phyloP scores from a whole-genome alignment of 1,139 yeast species.

The Pichia inconspicua region DNA sequence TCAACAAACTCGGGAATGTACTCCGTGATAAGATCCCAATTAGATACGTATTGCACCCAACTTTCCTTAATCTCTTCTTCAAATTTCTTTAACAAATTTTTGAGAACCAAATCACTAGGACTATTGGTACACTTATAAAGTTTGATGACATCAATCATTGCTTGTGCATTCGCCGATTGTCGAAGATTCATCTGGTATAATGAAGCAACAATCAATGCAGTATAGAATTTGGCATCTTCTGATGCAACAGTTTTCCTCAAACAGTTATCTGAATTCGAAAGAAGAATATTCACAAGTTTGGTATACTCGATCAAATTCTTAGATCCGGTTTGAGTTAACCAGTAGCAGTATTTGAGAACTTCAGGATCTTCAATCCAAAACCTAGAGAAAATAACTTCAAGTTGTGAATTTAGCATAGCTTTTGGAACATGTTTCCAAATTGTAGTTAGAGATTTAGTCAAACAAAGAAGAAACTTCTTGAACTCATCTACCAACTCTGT shows the following conservation, averaged over 20 bases:
- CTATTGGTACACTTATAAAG: conserved; percentile 54
- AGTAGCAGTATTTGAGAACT: conserved; percentile 38
- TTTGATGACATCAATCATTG: conserved; percentile 10
- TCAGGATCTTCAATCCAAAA: conserved; percentile 39
- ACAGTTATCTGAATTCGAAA: conserved; percentile 40
- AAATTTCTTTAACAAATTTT: conserved; percentile 44
- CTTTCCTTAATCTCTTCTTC: conserved; percentile 45
- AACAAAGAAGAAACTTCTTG: conserved; percentile 27
- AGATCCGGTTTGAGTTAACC: conserved; percentile 31
- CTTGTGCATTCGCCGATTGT: conserved; percentile 37
- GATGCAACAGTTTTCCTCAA: conserved; percentile 24
- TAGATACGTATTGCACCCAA: conserved; percentile 54
- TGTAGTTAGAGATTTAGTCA: conserved; percentile 27
- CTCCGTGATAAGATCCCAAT: conserved; percentile 59
- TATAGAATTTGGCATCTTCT: conserved; percentile 31
- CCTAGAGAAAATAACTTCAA: conserved; percentile 52
- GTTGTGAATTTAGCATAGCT: conserved; percentile 51
- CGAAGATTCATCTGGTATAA: conserved; percentile 42
- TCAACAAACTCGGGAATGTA: conserved; percentile 23
- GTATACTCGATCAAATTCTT: conserved; percentile 37
- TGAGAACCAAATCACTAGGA: conserved; percentile 55
- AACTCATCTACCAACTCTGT: conserved; percentile 17
- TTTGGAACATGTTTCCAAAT: conserved; percentile 39
- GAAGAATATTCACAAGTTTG: conserved; percentile 56
- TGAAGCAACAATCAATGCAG: conserved; percentile 37